Base-by-base conservation (phyloP, 805 yeast species). In the Clavispora fructus region DNA sequence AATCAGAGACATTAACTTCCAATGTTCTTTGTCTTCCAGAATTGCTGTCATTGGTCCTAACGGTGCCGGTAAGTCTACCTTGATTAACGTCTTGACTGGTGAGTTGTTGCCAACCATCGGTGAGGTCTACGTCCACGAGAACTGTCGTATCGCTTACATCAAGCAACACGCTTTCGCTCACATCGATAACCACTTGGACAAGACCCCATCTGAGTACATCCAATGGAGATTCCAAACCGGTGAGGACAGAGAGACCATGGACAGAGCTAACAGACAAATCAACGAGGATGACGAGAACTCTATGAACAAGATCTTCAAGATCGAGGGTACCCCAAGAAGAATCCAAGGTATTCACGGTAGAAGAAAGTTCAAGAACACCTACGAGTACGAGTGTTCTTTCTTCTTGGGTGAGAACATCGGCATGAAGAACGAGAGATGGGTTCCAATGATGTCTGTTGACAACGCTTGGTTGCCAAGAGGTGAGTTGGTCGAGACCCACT, bases 221-320 rank as follows among this genome's bases (percentile, higher is more conserved):
- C 99, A 94, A 82, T 94, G 99, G 99, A 94, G 99, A 86, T 94
- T 92, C 97, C 99, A 94, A 82, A 94, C 99, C 71, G 99, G 99
- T 91, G 99, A 94, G 82, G 99, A 94, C 78, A 90, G 99, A 82
- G 99, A 94, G 83, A 94, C 99, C 78, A 94, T 94, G 99, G 99
- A 94, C 83, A 88, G 98, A 82, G 99, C 98, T 73, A 89, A 95
- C 75, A 89, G 99, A 83, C 92, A 85, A 74, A 90, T 94, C 74
- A 90, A 87, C 71, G 99, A 94, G 80, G 77, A 80, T 64, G 99
- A 94, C 78, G 97, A 91, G 82, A 82, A 85, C 75, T 88, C 95
- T 71, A 94, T 94, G 99, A 90, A 94, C 91, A 94, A 92, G 83
- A 86, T 94, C 78, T 94, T 90, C 91, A 90, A 88, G 86, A 83